phyloP scores from a whole-genome alignment of 129 eudicot genomes.

The Pseudognaphalium luteoalbum region DNA sequence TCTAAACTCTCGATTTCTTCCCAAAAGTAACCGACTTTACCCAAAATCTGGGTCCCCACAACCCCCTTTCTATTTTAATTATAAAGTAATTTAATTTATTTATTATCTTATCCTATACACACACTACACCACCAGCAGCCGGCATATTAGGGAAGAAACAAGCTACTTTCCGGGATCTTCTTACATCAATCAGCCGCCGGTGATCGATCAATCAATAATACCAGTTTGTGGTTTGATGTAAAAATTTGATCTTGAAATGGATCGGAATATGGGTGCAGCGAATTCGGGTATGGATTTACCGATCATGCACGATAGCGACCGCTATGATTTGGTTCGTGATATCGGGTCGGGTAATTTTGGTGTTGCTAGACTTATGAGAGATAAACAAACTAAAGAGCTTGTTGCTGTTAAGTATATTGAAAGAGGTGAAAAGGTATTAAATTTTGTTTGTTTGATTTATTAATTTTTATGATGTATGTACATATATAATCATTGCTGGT shows the following conservation, averaged over 20 bases:
- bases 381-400: constrained; percentile 79
- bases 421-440: constrained; percentile 75
- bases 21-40: constrained; percentile 41
- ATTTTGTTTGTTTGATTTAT: not conserved
- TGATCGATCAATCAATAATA: constrained; percentile 14
- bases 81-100: not conserved
- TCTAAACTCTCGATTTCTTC: constrained; percentile 20
- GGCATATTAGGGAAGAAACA: constrained; percentile 11
- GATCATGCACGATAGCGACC: constrained; percentile 90
- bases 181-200: not conserved
- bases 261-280: constrained; percentile 46
- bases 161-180: constrained; percentile 14
- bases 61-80: constrained; percentile 18
- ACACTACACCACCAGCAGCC: constrained; percentile 28
- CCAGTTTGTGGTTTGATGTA: not conserved
- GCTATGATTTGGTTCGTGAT: constrained; percentile 73
- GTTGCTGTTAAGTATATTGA: constrained; percentile 93
- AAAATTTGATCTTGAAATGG: constrained; percentile 46
- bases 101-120: constrained; percentile 15
- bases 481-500: not conserved
- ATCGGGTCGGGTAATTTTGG: constrained; percentile 94
- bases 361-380: constrained; percentile 82
- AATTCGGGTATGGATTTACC: constrained; percentile 72
- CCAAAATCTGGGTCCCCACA: constrained; percentile 21
- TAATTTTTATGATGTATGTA: not conserved